These are phyloP conservation scores for Mucor irregularis DNA, from an alignment of 371 early-diverging fungal genomes.

Conservation along the genomic window DNA sequence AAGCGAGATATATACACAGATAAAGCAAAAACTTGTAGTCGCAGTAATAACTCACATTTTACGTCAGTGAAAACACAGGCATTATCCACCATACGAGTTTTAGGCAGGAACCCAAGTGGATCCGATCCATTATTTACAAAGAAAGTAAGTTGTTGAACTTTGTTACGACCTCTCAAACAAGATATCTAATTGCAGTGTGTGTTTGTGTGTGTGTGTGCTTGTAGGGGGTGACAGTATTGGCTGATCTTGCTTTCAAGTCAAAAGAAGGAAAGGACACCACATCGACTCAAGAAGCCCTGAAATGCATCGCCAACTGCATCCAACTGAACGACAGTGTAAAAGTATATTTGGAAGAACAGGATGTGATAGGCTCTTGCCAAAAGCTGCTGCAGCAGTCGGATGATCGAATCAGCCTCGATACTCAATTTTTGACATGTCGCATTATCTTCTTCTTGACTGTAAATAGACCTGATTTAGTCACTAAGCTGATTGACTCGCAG, in stretches of 20 bases:
- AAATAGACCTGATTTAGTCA: slow-evolving; percentile 39
- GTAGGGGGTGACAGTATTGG: slow-evolving; percentile 35
- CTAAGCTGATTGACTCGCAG: slow-evolving; percentile 40
- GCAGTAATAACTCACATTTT: not conserved
- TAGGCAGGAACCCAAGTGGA: slow-evolving; percentile 27
- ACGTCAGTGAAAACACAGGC: slow-evolving; percentile 14
- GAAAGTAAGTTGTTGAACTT: slow-evolving; percentile 16
- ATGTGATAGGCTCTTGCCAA: slow-evolving; percentile 37
- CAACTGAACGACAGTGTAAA: slow-evolving; percentile 47
- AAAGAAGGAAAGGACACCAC: slow-evolving; percentile 21
- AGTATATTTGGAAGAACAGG: slow-evolving; percentile 40
- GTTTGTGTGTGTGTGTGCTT: no score
- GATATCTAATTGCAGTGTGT: no score
- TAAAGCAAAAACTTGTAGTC: not conserved
- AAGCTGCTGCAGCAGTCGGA: slow-evolving; percentile 33
- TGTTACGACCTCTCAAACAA: no score
- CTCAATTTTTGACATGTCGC: slow-evolving; percentile 59
- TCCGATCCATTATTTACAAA: slow-evolving; percentile 26
- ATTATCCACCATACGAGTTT: slow-evolving; percentile 18
- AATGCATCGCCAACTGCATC: slow-evolving; percentile 61
- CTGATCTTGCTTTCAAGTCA: slow-evolving; percentile 16
- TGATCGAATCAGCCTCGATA: slow-evolving; percentile 34
- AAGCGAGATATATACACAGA: not conserved
- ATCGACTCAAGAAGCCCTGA: slow-evolving; percentile 51
- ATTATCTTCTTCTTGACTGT: slow-evolving; percentile 63